These are phyloP conservation scores for Holtermanniella nyarrowii DNA, from an alignment of 768 basidiomycete species.

Conservation along the genomic window DNA sequence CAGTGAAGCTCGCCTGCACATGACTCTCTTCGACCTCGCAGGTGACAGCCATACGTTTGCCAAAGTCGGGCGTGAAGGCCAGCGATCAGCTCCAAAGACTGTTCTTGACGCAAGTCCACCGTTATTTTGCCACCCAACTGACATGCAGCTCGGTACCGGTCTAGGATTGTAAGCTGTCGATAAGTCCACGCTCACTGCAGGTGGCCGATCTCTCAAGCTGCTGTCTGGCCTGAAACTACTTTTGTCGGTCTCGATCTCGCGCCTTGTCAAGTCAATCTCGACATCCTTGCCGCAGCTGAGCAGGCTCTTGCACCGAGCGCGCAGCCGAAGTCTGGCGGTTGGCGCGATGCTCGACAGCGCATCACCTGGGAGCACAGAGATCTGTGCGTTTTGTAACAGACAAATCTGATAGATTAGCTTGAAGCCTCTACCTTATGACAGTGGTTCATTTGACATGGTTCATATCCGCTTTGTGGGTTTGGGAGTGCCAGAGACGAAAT, in stretches of 20 bases:
- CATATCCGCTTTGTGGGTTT: constrained; percentile 35
- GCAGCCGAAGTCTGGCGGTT: constrained; percentile 13
- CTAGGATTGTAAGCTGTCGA: constrained; percentile 12
- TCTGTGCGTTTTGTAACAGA: constrained; percentile 22
- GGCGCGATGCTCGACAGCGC: constrained; percentile 24
- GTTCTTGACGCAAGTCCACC: constrained; percentile 34
- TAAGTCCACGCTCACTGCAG: neutral
- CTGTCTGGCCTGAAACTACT: constrained; percentile 19
- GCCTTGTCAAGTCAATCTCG: constrained; percentile 27
- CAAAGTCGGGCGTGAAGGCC: constrained; percentile 5
- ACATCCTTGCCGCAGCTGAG: constrained; percentile 18
- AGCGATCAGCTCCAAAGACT: constrained; percentile 11
- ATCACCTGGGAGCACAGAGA: constrained; percentile 33
- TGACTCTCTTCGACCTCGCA: constrained; percentile 21
- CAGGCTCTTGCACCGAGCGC: constrained; percentile 1
- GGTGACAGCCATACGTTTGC: constrained; percentile 23
- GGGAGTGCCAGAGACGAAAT: constrained; percentile 32
- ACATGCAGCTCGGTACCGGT: constrained; percentile 37
- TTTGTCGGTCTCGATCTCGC: constrained; percentile 37
- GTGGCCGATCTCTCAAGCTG: constrained; percentile 36
- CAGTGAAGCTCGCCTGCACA: constrained; percentile 34
- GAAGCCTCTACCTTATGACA: constrained; percentile 34
- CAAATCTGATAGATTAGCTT: constrained; percentile 9
- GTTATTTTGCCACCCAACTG: too few relatives aligned
- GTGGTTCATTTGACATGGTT: constrained; percentile 37